A percentile compares a stretch with the other conserved stretches of the same genome.
Conservation (phyloP, 2,329 filamentous ascomycete genomes). For the Ophiostoma ips region DNA sequence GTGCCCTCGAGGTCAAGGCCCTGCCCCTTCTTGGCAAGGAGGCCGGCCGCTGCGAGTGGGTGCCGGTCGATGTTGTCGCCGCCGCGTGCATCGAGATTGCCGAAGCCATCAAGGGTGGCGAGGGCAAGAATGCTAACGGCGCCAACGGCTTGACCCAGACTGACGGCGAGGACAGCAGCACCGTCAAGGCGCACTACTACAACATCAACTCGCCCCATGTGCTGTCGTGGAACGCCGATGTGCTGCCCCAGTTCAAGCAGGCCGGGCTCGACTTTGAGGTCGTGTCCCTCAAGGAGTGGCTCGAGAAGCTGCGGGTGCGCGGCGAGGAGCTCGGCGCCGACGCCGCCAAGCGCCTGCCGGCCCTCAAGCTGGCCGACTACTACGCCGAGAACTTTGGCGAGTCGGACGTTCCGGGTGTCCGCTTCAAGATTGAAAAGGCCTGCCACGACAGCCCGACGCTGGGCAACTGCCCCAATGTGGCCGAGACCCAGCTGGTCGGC, state of each 20-base stretch:
- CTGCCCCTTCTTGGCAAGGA: slow-evolving; percentile 31
- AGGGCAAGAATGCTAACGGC: not conserved
- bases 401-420: not conserved
- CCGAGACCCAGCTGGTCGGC: slow-evolving; percentile 4
- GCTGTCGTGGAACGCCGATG: slow-evolving; percentile 35
- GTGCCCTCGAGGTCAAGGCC: slow-evolving; percentile 27
- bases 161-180: not conserved
- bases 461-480: slow-evolving; percentile 6
- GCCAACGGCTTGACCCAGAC: slow-evolving; percentile 13
- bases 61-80: slow-evolving; percentile 32
- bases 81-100: slow-evolving; percentile 25
- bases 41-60: slow-evolving; percentile 24
- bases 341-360: slow-evolving; percentile 7
- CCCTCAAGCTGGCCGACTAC: slow-evolving; percentile 12
- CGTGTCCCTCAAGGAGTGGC: slow-evolving; percentile 30
- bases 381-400: slow-evolving; percentile 6
- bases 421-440: slow-evolving; percentile 7
- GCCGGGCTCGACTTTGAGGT: slow-evolving; percentile 31
- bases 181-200: slow-evolving; percentile 21
- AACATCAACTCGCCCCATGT: slow-evolving; percentile 34
- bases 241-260: slow-evolving; percentile 32
- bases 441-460: slow-evolving; percentile 8
- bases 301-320: slow-evolving; percentile 2
- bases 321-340: slow-evolving; percentile 5
- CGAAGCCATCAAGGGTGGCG: not conserved